A percentile compares a stretch with the other conserved stretches of the same genome.
Evolutionary conservation across 139 green algal genomes (phyloP).

Genomic region (Coccomyxa sp.): DNA sequence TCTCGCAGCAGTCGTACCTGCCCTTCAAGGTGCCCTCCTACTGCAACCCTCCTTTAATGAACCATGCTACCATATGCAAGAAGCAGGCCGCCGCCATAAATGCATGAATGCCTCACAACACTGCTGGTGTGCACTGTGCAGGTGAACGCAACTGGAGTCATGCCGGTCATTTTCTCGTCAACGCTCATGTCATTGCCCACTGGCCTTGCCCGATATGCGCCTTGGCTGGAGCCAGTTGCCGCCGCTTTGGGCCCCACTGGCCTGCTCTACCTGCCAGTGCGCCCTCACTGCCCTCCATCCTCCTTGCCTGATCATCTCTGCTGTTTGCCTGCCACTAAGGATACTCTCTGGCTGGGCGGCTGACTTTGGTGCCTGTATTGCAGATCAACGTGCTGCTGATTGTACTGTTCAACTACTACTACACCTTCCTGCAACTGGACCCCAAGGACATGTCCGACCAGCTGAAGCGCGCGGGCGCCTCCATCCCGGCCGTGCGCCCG

Average conservation of each 20-base stretch:
- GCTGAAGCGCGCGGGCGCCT: conserved; percentile 89
- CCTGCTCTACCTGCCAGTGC: conserved; percentile 70
- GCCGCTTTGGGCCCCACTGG: conserved; percentile 69
- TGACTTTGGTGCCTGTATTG: background rate
- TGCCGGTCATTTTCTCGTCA: conserved; percentile 98
- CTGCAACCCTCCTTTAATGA: background rate
- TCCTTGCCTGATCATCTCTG: background rate
- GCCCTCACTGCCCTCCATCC: background rate
- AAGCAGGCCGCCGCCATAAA: background rate
- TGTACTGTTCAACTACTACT: conserved; percentile 99
- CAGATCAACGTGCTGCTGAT: conserved; percentile 90
- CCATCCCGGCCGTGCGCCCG: conserved; percentile 85
- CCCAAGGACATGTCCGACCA: conserved; percentile 95
- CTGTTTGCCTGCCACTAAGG: background rate
- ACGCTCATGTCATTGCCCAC: conserved; percentile 88
- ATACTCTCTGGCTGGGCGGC: no score
- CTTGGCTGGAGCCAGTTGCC: conserved; percentile 53
- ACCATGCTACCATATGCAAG: background rate
- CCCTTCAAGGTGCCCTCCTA: conserved; percentile 85
- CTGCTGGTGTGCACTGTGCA: conserved; percentile 11
- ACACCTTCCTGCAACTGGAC: conserved; percentile 99
- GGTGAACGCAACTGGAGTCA: conserved; percentile 91
- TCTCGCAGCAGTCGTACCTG: conserved; percentile 85
- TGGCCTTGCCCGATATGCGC: conserved; percentile 67
- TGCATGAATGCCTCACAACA: background rate